Base-by-base conservation (phyloP, 2,329 filamentous ascomycete genomes). In the Karstenula rhodostoma region DNA sequence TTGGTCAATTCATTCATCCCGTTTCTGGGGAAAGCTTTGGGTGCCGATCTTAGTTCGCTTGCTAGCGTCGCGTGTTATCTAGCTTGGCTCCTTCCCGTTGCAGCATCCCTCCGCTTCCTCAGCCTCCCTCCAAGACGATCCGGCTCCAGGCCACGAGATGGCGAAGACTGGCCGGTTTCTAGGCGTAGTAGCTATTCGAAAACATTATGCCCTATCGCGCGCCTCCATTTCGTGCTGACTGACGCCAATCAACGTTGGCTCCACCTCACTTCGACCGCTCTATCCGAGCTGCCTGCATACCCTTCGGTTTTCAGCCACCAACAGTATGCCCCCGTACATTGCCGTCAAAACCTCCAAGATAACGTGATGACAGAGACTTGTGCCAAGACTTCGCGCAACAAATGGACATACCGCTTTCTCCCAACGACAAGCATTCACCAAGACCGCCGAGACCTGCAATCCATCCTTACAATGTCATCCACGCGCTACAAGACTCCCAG, bases 21-120 rank as follows among this genome's bases (percentile, higher is more conserved):
- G 43, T 29, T 13, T n/a, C 17, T 6, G 12, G 33, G 33, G 32
- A 23, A 52, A 52, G 50, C 35, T 43, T 37, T 32, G 29, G 35
- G 23, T 43, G 33, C 22, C 3, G 35, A 52, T 52, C 19, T 27
- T 42, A 52, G 44, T 50, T 22, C 33, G 25, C 42, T 49, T 57
- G 33, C 33, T 32, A 49, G 56, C 46, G 46, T 35, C 1, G 10
- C n/a, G 9, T 44, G 22, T 49, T 57, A 51, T 51, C 47, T 17
- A 15, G 37, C 57, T 59, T 59, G 57, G 57, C 57, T 53, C 57
- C 57, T 59, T 59, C 57, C 57, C n/a, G n/a, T 49, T 59, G 23
- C 51, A 47, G 35, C 35, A 27, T 7, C 10, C 33, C 43, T 37
- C 42, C 27, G 25, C 48, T 35, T 52, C 47, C 32, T 19, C 42